These are phyloP conservation scores for Wickerhamiella parazyma DNA, from an alignment of 805 yeast genomes.

Conservation along the genomic window DNA sequence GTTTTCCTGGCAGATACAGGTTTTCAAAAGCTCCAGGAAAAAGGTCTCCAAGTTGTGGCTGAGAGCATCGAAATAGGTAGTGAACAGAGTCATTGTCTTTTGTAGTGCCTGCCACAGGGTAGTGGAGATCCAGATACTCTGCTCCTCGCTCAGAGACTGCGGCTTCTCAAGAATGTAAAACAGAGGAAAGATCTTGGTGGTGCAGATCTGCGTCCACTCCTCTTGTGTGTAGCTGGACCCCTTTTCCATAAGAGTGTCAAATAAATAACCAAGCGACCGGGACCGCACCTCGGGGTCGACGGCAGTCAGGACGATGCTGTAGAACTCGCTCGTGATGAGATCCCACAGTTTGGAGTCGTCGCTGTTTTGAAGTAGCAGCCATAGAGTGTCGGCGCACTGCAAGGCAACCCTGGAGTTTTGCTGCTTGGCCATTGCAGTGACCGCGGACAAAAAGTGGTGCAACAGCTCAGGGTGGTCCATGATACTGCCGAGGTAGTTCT, in stretches of 20 bases:
- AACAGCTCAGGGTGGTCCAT: slow-evolving; percentile 51
- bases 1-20: slow-evolving; percentile 92
- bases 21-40: slow-evolving; percentile 59
- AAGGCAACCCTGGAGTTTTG: slow-evolving; percentile 62
- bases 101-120: slow-evolving; percentile 91
- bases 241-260: slow-evolving; percentile 63
- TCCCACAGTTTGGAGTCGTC: slow-evolving; percentile 16
- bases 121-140: slow-evolving; percentile 93
- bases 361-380: slow-evolving; percentile 26
- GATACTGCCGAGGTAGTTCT: slow-evolving; percentile 47
- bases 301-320: slow-evolving; percentile 83
- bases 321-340: slow-evolving; percentile 57
- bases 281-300: slow-evolving; percentile 91
- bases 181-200: slow-evolving; percentile 74
- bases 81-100: slow-evolving; percentile 69
- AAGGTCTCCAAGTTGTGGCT: slow-evolving; percentile 66
- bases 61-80: slow-evolving; percentile 67
- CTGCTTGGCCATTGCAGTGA: slow-evolving; percentile 74
- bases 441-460: slow-evolving; percentile 52
- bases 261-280: slow-evolving; percentile 67
- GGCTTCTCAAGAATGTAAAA: slow-evolving; percentile 68
- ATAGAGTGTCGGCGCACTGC: slow-evolving; percentile 64
- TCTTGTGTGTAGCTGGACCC: slow-evolving; percentile 62
- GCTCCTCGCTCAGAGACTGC: slow-evolving; percentile 60
- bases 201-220: slow-evolving; percentile 76